A percentile compares a stretch with the other conserved stretches of the same genome.
Conservation (phyloP, 2,329 filamentous ascomycete species). For the Cladosporium sp. region DNA sequence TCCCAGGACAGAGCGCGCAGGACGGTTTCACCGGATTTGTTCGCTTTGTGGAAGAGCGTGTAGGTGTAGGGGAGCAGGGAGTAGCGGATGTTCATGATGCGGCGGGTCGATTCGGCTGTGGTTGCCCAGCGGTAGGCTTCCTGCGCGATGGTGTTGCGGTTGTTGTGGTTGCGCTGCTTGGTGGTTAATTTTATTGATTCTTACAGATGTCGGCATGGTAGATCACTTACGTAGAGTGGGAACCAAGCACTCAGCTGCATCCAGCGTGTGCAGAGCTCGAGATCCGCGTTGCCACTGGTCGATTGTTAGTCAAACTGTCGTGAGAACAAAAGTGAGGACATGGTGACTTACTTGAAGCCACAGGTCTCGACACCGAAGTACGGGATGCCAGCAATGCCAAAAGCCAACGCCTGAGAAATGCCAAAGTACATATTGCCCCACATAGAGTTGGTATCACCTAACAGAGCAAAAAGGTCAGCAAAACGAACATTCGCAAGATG, state of each 20-base stretch:
- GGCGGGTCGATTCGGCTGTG: constrained; percentile 23
- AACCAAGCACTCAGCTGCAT: constrained; percentile 25
- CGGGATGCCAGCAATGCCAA: constrained; percentile 22
- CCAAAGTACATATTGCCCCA: constrained; percentile 42
- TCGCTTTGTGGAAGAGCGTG: constrained; percentile 26
- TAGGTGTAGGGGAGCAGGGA: constrained; percentile 25
- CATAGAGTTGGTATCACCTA: constrained; percentile 62
- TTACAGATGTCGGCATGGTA: not conserved
- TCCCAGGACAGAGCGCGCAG: constrained; percentile 25
- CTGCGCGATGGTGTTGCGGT: constrained; percentile 24
- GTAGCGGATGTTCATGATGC: constrained; percentile 27
- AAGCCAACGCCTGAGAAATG: constrained; percentile 22
- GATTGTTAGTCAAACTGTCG: too few relatives aligned
- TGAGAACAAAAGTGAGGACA: too few relatives aligned
- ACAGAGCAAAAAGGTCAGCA: constrained; percentile 17
- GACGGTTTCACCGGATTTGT: constrained; percentile 22
- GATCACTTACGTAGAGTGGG: constrained; percentile 17
- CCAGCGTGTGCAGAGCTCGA: constrained; percentile 21
- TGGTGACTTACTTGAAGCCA: constrained; percentile 18
- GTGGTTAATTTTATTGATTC: not conserved
- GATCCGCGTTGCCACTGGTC: constrained; percentile 18
- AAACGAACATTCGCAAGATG: not conserved
- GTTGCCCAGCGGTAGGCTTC: constrained; percentile 27
- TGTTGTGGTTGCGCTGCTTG: constrained; percentile 23
- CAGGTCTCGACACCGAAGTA: constrained; percentile 24